Evolutionary conservation across 345 rosid species (phyloP).

Genomic region (Bruguiera gymnorhiza): DNA sequence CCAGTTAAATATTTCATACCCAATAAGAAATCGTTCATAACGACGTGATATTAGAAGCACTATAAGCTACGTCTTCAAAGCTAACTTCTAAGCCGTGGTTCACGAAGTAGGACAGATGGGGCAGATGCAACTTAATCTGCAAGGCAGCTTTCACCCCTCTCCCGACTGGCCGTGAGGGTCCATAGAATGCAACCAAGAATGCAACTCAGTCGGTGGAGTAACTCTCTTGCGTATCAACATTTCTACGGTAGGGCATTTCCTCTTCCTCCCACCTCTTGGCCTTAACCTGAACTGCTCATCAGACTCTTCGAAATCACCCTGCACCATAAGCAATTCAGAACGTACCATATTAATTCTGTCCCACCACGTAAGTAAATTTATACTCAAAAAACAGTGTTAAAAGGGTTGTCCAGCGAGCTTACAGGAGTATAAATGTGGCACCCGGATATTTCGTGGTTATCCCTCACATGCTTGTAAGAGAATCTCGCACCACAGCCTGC

Average conservation of each 20-base stretch:
- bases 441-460: conserved; percentile 62
- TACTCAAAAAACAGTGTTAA: no score
- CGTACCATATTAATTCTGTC: not conserved
- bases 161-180: not conserved
- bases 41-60: no score
- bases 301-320: conserved; percentile 72
- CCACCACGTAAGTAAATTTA: not conserved
- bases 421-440: conserved; percentile 54
- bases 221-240: conserved; percentile 66
- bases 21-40: no score
- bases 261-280: conserved; percentile 83
- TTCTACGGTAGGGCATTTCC: conserved; percentile 52
- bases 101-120: no score
- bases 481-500: conserved; percentile 66
- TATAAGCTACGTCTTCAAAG: no score
- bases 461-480: conserved; percentile 76
- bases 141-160: not conserved
- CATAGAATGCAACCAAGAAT: conserved; percentile 5
- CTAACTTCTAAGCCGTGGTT: no score
- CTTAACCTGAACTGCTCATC: conserved; percentile 63
- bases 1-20: no score
- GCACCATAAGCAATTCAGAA: conserved; percentile 9
- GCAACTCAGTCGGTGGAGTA: conserved; percentile 24
- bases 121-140: no score
- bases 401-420: conserved; percentile 23